These are phyloP conservation scores for Phycomyces nitens DNA, from an alignment of 192 early-diverging fungal species.

Conservation along the genomic window DNA sequence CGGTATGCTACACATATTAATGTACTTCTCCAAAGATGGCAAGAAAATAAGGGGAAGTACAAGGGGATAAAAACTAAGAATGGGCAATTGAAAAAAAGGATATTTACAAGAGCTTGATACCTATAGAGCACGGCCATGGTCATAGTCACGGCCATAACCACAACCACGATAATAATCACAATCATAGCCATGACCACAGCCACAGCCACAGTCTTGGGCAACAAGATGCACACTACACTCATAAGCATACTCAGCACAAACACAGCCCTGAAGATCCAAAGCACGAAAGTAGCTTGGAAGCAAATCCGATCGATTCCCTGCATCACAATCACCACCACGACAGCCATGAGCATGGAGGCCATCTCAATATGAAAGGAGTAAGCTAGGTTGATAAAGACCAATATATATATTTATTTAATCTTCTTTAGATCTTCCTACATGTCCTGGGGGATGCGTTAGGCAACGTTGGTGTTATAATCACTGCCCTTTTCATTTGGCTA, in stretches of 20 bases:
- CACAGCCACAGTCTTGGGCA: constrained; percentile 19
- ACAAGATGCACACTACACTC: constrained; percentile 6
- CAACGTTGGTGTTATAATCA: constrained; percentile 81
- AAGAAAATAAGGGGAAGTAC: background rate
- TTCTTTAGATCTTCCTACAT: constrained; percentile 73
- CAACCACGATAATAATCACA: constrained; percentile 16
- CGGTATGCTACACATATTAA: constrained; percentile 35
- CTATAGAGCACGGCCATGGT: constrained; percentile 37
- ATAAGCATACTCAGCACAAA: background rate
- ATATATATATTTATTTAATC: background rate
- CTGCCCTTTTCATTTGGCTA: constrained; percentile 74
- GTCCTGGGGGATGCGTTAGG: constrained; percentile 88
- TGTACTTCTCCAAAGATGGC: background rate
- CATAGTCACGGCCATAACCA: constrained; percentile 54
- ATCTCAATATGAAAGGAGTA: constrained; percentile 54
- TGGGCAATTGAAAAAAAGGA: background rate
- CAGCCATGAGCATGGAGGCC: constrained; percentile 22
- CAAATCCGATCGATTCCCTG: background rate
- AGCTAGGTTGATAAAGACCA: background rate
- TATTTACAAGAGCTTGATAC: background rate
- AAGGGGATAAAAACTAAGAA: background rate
- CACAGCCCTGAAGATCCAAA: background rate
- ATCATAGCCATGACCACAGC: constrained; percentile 34
- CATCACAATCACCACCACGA: constrained; percentile 29
- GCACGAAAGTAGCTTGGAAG: background rate